A percentile compares a stretch with the other conserved stretches of the same genome.
Conservation (phyloP, 2,329 filamentous ascomycete species). For the Arthroderma sp. region DNA sequence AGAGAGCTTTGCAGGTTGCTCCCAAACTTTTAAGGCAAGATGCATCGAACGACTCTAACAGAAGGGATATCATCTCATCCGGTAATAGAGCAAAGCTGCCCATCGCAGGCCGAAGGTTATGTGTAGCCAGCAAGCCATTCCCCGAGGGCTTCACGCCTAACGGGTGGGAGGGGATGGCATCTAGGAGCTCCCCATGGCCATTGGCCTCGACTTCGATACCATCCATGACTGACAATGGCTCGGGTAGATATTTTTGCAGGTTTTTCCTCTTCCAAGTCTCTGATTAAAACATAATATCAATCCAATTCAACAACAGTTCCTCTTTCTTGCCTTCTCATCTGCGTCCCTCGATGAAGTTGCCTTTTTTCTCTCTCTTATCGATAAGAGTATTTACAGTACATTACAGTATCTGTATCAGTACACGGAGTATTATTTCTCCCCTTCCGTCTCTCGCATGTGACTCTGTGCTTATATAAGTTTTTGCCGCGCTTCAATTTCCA, state of each 20-base stretch:
- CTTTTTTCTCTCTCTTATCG: too few relatives aligned
- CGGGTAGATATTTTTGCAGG: not conserved
- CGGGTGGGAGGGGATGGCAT: slow-evolving; percentile 62
- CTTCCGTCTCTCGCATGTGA: too few relatives aligned
- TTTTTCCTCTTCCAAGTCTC: not conserved
- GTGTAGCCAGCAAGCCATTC: slow-evolving; percentile 57
- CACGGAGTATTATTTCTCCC: too few relatives aligned
- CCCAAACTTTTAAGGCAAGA: slow-evolving; percentile 52
- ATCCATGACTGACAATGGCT: too few relatives aligned
- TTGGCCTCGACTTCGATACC: too few relatives aligned
- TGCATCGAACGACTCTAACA: slow-evolving; percentile 64
- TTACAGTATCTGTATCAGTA: too few relatives aligned
- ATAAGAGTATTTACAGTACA: too few relatives aligned
- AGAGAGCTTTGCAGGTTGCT: slow-evolving; percentile 69
- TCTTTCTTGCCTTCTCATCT: too few relatives aligned
- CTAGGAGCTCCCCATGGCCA: slow-evolving; percentile 23
- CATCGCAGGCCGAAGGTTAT: slow-evolving; percentile 52
- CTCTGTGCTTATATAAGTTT: too few relatives aligned
- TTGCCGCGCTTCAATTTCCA: too few relatives aligned
- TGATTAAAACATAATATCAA: not conserved
- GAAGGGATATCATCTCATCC: slow-evolving; percentile 63
- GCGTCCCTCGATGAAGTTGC: too few relatives aligned
- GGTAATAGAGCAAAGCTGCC: slow-evolving; percentile 57
- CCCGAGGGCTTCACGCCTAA: slow-evolving; percentile 75
- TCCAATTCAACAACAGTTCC: too few relatives aligned